Percentiles rank a stretch among this genome's conserved stretches.
These are phyloP conservation scores for Lizonia empirigonia DNA, from an alignment of 2,329 filamentous ascomycete species.

Conservation along the genomic window DNA sequence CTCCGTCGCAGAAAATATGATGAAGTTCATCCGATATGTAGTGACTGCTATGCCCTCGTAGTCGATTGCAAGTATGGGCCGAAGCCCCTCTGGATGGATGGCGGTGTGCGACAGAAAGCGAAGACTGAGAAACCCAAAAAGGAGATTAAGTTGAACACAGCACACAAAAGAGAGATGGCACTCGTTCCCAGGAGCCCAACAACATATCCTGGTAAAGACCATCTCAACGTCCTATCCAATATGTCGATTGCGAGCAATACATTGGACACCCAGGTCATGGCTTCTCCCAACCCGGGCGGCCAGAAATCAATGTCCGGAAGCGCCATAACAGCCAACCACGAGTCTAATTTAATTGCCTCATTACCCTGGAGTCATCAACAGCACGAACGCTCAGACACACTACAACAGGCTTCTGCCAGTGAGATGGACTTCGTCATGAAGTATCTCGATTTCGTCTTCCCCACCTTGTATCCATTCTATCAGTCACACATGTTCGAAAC, in stretches of 20 bases:
- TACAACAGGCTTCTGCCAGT: slow-evolving; percentile 9
- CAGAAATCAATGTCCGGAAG: background rate
- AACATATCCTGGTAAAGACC: background rate
- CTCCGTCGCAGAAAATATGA: slow-evolving; percentile 27
- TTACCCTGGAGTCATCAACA: slow-evolving; percentile 12
- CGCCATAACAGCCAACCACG: background rate
- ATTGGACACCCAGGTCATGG: background rate
- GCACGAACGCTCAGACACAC: slow-evolving; percentile 1
- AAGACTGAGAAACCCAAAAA: slow-evolving; percentile 14
- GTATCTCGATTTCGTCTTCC: slow-evolving; percentile 23
- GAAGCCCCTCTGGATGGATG: slow-evolving; percentile 24
- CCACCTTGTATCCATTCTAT: slow-evolving; percentile 22
- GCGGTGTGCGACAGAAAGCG: slow-evolving; percentile 13
- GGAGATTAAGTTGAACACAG: slow-evolving; percentile 19
- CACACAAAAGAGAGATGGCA: slow-evolving; percentile 14
- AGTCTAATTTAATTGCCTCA: slow-evolving; percentile 1
- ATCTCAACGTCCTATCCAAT: slow-evolving; percentile 8
- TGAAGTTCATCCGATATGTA: slow-evolving; percentile 12
- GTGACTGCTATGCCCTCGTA: slow-evolving; percentile 13
- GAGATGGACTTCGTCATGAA: slow-evolving; percentile 25
- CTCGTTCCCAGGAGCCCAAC: background rate
- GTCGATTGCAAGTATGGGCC: slow-evolving; percentile 17
- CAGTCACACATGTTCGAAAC: slow-evolving; percentile 18
- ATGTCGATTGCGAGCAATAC: background rate
- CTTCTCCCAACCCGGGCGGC: background rate